These are phyloP conservation scores for Pisolithus microcarpus DNA, from an alignment of 768 basidiomycete genomes.

Conservation along the genomic window DNA sequence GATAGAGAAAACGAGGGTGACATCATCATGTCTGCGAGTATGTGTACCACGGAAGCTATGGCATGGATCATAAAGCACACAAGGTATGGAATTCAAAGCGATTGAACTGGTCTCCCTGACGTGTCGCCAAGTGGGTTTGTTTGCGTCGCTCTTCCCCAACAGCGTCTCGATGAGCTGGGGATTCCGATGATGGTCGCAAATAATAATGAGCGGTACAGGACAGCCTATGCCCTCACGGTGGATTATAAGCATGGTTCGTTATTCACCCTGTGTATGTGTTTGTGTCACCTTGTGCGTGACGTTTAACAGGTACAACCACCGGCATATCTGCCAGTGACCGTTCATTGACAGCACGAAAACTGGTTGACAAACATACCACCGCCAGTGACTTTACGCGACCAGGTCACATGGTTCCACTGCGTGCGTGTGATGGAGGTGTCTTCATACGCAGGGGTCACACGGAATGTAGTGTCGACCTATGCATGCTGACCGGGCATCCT, in stretches of 20 bases:
- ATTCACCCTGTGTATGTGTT: neutral
- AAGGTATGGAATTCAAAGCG: slow-evolving; percentile 49
- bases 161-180: slow-evolving; percentile 67
- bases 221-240: slow-evolving; percentile 93
- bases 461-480: slow-evolving; percentile 84
- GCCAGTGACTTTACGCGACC: slow-evolving; percentile 82
- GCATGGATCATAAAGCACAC: slow-evolving; percentile 98
- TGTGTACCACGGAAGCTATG: slow-evolving; percentile 93
- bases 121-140: slow-evolving; percentile 71
- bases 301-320: slow-evolving; percentile 69
- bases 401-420: slow-evolving; percentile 91
- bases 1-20: slow-evolving; percentile 96
- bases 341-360: slow-evolving; percentile 74
- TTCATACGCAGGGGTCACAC: slow-evolving; percentile 90
- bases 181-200: slow-evolving; percentile 92
- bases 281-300: neutral
- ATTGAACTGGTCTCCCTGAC: slow-evolving; percentile 7
- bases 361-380: slow-evolving; percentile 52
- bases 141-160: slow-evolving; percentile 75
- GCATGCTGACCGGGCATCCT: slow-evolving; percentile 57
- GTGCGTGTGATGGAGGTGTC: slow-evolving; percentile 80
- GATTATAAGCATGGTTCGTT: slow-evolving; percentile 79
- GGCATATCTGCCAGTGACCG: slow-evolving; percentile 98
- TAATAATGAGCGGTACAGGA: slow-evolving; percentile 86
- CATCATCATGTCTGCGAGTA: slow-evolving; percentile 78